Evolutionary conservation across 495 filamentous ascomycete genomes (phyloP).

Genomic region (Hypomontagnella submonticulosa): DNA sequence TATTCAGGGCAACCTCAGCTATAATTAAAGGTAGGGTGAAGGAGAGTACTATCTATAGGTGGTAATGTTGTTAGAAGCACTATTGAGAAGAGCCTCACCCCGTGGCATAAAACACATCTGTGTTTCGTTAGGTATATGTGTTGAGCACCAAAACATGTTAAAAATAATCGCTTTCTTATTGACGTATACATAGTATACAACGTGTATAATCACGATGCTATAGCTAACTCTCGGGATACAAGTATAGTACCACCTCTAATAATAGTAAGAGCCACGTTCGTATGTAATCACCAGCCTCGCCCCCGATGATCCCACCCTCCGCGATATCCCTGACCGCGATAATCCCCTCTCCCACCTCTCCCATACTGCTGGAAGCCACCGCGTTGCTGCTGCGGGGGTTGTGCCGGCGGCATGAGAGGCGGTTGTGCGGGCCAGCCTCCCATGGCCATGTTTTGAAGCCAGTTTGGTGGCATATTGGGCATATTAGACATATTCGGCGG

Average conservation of each 20-base stretch:
- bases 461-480: conserved; percentile 45
- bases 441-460: conserved; percentile 40
- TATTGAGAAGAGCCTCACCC: too few species aligned
- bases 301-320: conserved; percentile 46
- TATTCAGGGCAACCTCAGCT: too few species aligned
- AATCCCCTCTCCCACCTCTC: conserved; percentile 45
- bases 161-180: too few species aligned
- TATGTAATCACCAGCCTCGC: conserved; percentile 41
- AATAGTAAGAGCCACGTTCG: conserved; percentile 2
- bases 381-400: conserved; percentile 28
- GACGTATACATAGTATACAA: too few species aligned
- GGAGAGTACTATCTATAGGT: too few species aligned
- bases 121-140: too few species aligned
- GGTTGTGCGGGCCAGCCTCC: conserved; percentile 40
- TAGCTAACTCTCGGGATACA: too few species aligned
- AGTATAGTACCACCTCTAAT: background rate
- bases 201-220: too few species aligned
- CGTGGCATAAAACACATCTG: too few species aligned
- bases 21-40: too few species aligned
- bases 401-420: conserved; percentile 36
- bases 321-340: conserved; percentile 45
- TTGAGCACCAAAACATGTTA: too few species aligned
- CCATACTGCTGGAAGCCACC: conserved; percentile 46
- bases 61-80: too few species aligned
- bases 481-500: conserved; percentile 43